phyloP scores from a whole-genome alignment of 257 asterid genomes.

The Solanum gandarillasii region DNA sequence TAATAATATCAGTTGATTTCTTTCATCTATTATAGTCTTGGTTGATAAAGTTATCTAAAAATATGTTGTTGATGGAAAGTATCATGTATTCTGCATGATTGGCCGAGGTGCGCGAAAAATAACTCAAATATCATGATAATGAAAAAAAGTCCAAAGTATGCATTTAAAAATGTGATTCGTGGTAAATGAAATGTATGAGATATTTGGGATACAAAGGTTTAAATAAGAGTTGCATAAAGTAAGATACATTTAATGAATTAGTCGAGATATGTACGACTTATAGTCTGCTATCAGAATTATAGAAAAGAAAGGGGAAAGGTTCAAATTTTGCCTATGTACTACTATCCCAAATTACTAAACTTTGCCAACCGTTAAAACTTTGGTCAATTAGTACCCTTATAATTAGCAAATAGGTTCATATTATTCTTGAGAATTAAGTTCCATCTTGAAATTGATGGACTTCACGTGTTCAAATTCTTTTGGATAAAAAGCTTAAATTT shows the following conservation, averaged over 20 bases:
- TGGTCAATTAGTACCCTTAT: neutral
- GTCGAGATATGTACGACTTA: neutral
- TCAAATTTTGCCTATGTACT: neutral
- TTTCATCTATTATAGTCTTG: neutral
- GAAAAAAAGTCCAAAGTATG: neutral
- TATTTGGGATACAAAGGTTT: neutral
- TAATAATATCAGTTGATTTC: too few species aligned
- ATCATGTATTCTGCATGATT: neutral
- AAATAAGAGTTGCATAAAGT: neutral
- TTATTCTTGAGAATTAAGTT: neutral
- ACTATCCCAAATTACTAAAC: neutral
- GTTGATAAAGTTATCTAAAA: neutral
- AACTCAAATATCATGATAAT: rapidly evolving
- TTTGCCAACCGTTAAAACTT: neutral
- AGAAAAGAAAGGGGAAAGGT: neutral
- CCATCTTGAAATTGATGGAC: neutral
- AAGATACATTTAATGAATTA: neutral
- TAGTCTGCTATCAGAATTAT: neutral
- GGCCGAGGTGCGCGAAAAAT: rapidly evolving
- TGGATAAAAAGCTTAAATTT: neutral
- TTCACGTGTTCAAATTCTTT: neutral
- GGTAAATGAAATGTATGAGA: neutral
- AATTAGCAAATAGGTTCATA: neutral
- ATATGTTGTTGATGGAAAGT: neutral
- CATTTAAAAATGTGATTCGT: neutral